Conservation (phyloP, 768 basidiomycete species). For the Lactarius deliciosus region DNA sequence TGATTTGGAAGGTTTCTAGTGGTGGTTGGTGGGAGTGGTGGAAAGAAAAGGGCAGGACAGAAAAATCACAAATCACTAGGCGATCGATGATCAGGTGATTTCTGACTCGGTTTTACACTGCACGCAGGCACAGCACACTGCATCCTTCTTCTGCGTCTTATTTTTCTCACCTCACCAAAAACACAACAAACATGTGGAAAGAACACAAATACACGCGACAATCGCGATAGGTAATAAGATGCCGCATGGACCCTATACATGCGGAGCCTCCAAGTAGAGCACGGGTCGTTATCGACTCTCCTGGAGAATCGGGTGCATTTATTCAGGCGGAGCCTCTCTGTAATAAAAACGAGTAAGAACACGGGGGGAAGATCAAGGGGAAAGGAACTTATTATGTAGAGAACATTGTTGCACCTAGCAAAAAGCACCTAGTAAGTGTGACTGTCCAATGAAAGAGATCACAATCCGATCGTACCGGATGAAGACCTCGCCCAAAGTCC, state of each 20-base stretch:
- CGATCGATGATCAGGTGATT: constrained; percentile 1
- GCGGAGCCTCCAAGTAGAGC: not conserved
- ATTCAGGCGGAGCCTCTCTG: constrained; percentile 29
- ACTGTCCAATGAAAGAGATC: constrained; percentile 7
- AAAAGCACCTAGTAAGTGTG: constrained; percentile 26
- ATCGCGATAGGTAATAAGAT: constrained; percentile 13
- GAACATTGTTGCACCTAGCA: constrained; percentile 87
- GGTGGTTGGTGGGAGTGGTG: not conserved
- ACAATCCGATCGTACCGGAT: constrained; percentile 65
- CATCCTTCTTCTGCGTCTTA: not conserved
- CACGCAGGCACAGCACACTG: not conserved
- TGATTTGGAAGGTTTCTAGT: not conserved
- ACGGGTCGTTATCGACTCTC: not conserved
- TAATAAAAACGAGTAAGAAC: constrained; percentile 20
- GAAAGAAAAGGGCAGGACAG: not conserved
- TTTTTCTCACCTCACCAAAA: not conserved
- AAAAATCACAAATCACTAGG: not conserved
- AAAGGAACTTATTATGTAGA: constrained; percentile 83
- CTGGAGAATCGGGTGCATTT: not conserved
- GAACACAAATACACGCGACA: not conserved
- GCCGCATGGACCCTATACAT: constrained; percentile 21
- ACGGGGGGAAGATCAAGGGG: not conserved
- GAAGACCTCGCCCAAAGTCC: constrained; percentile 97
- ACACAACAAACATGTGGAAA: not conserved
- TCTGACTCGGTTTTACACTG: not conserved